Evolutionary conservation across 768 basidiomycete genomes (phyloP).

Genomic region (Neoboletus magnificus): DNA sequence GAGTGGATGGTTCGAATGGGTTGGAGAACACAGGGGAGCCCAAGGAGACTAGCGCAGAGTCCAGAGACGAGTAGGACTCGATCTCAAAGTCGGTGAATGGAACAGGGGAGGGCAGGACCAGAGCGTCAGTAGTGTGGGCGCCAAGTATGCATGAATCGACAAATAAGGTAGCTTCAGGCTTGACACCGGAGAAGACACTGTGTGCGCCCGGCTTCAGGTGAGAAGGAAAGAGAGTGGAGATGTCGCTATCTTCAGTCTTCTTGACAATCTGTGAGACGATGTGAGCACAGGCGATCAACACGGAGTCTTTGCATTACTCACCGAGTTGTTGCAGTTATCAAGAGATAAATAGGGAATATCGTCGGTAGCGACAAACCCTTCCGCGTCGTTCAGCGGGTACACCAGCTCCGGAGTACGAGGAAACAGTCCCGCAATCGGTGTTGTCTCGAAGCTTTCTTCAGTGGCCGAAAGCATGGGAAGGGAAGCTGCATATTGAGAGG

Average conservation of each 20-base stretch:
- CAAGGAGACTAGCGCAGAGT: conserved; percentile 10
- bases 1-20: conserved; percentile 21
- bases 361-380: conserved; percentile 33
- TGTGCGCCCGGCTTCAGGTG: conserved; percentile 20
- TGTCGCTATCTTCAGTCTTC: background rate
- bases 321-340: conserved; percentile 15
- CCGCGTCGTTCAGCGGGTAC: conserved; percentile 4
- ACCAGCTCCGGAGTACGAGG: conserved; percentile 20
- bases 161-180: conserved; percentile 28
- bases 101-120: conserved; percentile 1
- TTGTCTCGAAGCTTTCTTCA: background rate
- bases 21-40: conserved; percentile 32
- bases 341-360: conserved; percentile 37
- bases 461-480: background rate
- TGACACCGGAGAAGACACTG: conserved; percentile 29
- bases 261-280: conserved; percentile 3
- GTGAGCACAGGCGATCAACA: conserved; percentile 6
- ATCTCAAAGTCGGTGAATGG: conserved; percentile 10
- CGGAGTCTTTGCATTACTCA: conserved; percentile 10
- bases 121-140: conserved; percentile 7
- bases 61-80: conserved; percentile 5
- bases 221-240: conserved; percentile 12
- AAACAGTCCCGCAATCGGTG: background rate
- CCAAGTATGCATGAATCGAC: conserved; percentile 26
- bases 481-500: background rate